Conservation (phyloP, 2,329 filamentous ascomycete genomes). For the Aspergillus caelatus region DNA sequence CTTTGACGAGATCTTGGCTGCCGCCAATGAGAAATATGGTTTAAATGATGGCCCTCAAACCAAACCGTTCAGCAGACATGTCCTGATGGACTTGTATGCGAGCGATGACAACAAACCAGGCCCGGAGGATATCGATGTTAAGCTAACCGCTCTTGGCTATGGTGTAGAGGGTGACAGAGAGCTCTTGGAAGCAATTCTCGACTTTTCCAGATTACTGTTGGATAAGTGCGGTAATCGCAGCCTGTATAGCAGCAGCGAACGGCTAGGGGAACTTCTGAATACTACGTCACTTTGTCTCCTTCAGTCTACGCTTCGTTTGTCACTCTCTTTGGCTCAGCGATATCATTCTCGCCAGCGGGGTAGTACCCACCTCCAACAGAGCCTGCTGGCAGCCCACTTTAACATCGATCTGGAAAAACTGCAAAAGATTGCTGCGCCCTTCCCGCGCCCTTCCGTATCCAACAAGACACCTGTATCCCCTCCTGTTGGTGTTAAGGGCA, state of each 20-base stretch:
- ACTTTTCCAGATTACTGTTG: constrained; percentile 83
- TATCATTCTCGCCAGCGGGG: constrained; percentile 87
- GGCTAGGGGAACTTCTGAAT: constrained; percentile 86
- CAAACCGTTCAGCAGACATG: constrained; percentile 64
- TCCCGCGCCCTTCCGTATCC: constrained; percentile 68
- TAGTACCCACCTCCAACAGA: constrained; percentile 68
- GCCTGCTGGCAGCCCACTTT: constrained; percentile 81
- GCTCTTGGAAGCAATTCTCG: constrained; percentile 76
- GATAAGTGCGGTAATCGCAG: constrained; percentile 97
- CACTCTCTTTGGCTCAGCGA: constrained; percentile 83
- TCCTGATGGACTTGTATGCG: constrained; percentile 50
- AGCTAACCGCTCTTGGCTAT: constrained; percentile 65
- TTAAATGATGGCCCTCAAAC: constrained; percentile 79
- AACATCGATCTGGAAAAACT: constrained; percentile 74
- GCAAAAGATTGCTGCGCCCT: constrained; percentile 79
- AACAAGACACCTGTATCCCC: constrained; percentile 54
- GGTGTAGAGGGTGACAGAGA: constrained; percentile 75
- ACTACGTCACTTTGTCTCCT: constrained; percentile 81
- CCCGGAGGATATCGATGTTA: constrained; percentile 56
- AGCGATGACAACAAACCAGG: constrained; percentile 62
- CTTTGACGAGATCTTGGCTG: constrained; percentile 85
- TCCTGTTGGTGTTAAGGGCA: constrained; percentile 68
- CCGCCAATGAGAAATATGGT: constrained; percentile 78
- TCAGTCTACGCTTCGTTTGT: constrained; percentile 75
- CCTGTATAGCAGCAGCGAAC: constrained; percentile 90